Evolutionary conservation across 306 rosid genomes (phyloP).

Genomic region (Hippophae rhamnoides): DNA sequence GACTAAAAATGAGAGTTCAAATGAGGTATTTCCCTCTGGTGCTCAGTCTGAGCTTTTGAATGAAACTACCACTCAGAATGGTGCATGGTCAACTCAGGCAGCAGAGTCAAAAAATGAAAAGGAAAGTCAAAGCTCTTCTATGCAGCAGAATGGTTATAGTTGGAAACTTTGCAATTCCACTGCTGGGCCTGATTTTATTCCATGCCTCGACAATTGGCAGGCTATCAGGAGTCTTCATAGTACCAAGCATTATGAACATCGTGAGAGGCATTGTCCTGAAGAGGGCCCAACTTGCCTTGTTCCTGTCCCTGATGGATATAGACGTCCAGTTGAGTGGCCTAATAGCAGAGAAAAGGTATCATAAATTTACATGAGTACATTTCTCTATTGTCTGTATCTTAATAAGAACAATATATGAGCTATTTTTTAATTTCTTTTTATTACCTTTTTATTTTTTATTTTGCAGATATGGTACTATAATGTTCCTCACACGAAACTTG

Average conservation of each 20-base stretch:
- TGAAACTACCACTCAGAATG: conserved; percentile 49
- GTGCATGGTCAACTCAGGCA: conserved; percentile 75
- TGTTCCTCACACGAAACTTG: conserved; percentile 89
- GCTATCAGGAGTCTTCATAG: conserved; percentile 52
- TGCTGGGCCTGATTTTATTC: conserved; percentile 86
- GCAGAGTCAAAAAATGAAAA: conserved; percentile 74
- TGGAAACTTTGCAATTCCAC: conserved; percentile 89
- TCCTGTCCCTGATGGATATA: conserved; percentile 76
- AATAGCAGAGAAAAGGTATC: conserved; percentile 88
- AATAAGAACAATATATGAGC: conserved; percentile 15
- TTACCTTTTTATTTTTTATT: conserved; percentile 5
- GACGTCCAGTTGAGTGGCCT: conserved; percentile 80
- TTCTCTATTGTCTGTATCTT: not conserved
- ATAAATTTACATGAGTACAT: conserved; percentile 13
- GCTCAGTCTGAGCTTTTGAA: conserved; percentile 78
- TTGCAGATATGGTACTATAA: conserved; percentile 92
- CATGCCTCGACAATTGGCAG: conserved; percentile 90
- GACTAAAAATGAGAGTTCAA: conserved; percentile 33
- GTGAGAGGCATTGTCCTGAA: conserved; percentile 97
- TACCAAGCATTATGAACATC: conserved; percentile 94
- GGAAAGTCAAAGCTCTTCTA: conserved; percentile 48
- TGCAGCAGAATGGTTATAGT: conserved; percentile 31
- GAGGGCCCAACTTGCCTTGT: conserved; percentile 92
- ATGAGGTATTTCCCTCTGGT: conserved; percentile 57
- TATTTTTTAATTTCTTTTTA: conserved; percentile 1